A percentile compares a stretch with the other conserved stretches of the same genome.
phyloP scores from a whole-genome alignment of 176 grass and related monocot genomes.

The Raddia distichophylla region DNA sequence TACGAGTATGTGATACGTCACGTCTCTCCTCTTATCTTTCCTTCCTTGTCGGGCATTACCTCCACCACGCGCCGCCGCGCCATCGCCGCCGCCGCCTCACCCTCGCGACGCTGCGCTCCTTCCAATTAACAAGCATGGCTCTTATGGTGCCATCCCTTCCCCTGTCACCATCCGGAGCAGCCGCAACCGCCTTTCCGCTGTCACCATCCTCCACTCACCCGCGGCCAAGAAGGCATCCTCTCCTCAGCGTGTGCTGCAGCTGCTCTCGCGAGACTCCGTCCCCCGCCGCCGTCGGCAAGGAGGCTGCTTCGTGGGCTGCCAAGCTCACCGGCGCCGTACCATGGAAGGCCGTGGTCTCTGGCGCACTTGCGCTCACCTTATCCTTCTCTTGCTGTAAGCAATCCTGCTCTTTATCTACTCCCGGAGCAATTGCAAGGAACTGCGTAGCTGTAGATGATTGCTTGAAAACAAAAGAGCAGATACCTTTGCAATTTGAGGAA shows the following conservation, averaged over 20 bases:
- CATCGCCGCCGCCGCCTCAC: no score
- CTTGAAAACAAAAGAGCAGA: neutral
- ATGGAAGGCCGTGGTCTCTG: slow-evolving; percentile 50
- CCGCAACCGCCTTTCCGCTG: slow-evolving; percentile 23
- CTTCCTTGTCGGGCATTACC: no score
- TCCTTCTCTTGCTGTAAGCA: slow-evolving; percentile 61
- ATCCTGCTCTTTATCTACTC: neutral
- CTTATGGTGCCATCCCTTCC: slow-evolving; percentile 25
- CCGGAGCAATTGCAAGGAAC: neutral
- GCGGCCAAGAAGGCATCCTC: neutral
- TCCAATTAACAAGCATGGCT: neutral
- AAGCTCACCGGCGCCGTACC: slow-evolving; percentile 16
- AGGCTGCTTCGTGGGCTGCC: slow-evolving; percentile 20
- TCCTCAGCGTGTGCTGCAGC: slow-evolving; percentile 12
- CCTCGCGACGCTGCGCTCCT: no score
- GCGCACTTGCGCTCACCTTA: slow-evolving; percentile 51
- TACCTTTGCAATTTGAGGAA: neutral
- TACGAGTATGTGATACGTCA: no score
- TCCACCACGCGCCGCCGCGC: no score
- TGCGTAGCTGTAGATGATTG: neutral
- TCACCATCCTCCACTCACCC: slow-evolving; percentile 32
- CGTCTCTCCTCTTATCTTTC: no score
- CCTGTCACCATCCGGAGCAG: neutral
- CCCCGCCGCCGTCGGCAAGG: neutral
- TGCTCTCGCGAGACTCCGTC: neutral